Evolutionary conservation across 2,329 filamentous ascomycete species (phyloP).

Genomic region (Aspergillus alliaceus): DNA sequence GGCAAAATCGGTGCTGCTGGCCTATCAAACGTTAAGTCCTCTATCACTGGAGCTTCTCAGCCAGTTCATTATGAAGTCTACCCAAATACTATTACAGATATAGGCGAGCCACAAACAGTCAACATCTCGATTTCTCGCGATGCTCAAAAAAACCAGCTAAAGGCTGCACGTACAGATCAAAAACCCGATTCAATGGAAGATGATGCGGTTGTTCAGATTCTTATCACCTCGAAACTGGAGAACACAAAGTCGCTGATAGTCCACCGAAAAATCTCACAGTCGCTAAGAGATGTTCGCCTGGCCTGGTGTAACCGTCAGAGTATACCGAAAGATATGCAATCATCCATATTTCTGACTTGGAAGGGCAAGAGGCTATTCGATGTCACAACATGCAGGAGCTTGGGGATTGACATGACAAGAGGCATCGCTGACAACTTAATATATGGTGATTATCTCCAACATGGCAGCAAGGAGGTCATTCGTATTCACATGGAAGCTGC

Average conservation of each 20-base stretch:
- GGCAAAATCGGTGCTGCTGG: background rate
- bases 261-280: constrained; percentile 66
- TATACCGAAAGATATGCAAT: constrained; percentile 50
- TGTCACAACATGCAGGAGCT: constrained; percentile 68
- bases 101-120: background rate
- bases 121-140: background rate
- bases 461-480: constrained; percentile 48
- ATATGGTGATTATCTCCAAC: constrained; percentile 48
- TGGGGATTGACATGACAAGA: constrained; percentile 60
- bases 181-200: constrained; percentile 15
- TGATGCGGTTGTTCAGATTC: constrained; percentile 60
- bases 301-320: constrained; percentile 68
- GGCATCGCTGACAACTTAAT: constrained; percentile 36
- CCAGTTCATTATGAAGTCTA: background rate
- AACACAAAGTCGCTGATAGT: constrained; percentile 62
- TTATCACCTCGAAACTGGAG: constrained; percentile 68
- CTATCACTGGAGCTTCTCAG: background rate
- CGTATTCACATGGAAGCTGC: constrained; percentile 76
- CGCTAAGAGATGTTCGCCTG: constrained; percentile 64
- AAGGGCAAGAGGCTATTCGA: constrained; percentile 71
- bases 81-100: background rate
- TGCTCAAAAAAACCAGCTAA: background rate
- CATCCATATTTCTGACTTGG: constrained; percentile 75
- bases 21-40: background rate
- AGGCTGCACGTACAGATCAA: background rate